phyloP scores from a whole-genome alignment of 2,329 filamentous ascomycete species.

The Pseudogymnoascus sp. region DNA sequence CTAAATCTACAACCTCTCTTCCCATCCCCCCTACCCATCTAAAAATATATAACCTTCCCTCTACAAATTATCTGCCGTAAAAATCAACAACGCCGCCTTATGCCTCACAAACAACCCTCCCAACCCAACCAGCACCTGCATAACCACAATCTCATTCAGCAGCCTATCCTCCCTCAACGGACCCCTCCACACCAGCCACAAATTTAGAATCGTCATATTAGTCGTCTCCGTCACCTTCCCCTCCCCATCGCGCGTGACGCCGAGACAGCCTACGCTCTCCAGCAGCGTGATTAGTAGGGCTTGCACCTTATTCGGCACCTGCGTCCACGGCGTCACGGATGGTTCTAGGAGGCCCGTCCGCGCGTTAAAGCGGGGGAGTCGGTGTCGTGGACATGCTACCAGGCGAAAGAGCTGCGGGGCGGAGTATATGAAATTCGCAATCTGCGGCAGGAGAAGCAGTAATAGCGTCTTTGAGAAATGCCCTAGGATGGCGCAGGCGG shows the following conservation, averaged over 20 bases:
- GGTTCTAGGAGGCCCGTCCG: constrained; percentile 78
- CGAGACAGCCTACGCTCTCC: constrained; percentile 33
- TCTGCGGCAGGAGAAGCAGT: constrained; percentile 82
- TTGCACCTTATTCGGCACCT: constrained; percentile 63
- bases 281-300: constrained; percentile 50
- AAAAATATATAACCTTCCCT: neutral
- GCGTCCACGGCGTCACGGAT: constrained; percentile 69
- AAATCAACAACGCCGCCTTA: constrained; percentile 75
- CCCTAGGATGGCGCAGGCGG: constrained; percentile 89
- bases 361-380: constrained; percentile 80
- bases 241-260: constrained; percentile 56
- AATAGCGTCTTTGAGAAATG: constrained; percentile 97
- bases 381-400: constrained; percentile 85
- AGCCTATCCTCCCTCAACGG: constrained; percentile 81
- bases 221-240: constrained; percentile 69
- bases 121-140: constrained; percentile 71
- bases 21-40: neutral
- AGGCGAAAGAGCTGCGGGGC: constrained; percentile 83
- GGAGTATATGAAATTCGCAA: constrained; percentile 95
- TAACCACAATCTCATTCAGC: constrained; percentile 66
- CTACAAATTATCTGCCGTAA: constrained; percentile 74
- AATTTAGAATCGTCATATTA: constrained; percentile 88
- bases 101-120: constrained; percentile 79
- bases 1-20: neutral
- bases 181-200: constrained; percentile 94